Percentiles rank a stretch among this genome's conserved stretches.
phyloP scores from a whole-genome alignment of 2,329 filamentous ascomycete species.

The Cladosporium austrohemisphaericum region DNA sequence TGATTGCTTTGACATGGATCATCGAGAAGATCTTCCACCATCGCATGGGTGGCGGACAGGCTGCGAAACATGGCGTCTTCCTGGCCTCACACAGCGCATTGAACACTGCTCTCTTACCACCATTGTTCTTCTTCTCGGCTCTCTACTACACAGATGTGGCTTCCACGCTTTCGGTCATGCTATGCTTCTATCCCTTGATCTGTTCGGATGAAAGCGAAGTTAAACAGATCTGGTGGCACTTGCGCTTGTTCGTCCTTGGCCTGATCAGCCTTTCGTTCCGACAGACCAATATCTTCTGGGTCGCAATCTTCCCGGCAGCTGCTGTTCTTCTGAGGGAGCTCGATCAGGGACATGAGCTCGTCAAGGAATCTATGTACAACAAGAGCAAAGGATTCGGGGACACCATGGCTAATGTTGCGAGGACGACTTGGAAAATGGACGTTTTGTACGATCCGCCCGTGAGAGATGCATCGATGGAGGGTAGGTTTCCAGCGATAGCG shows the following conservation, averaged over 20 bases:
- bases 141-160: slow-evolving; percentile 93
- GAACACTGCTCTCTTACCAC: slow-evolving; percentile 81
- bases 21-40: slow-evolving; percentile 11
- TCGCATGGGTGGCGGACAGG: slow-evolving; percentile 18
- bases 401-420: slow-evolving; percentile 25
- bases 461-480: slow-evolving; percentile 46
- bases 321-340: slow-evolving; percentile 45
- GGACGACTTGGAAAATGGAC: slow-evolving; percentile 37
- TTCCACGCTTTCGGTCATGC: slow-evolving; percentile 71
- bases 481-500: too few relatives aligned
- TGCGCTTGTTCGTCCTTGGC: slow-evolving; percentile 51
- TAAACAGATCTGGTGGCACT: slow-evolving; percentile 13
- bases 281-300: slow-evolving; percentile 98
- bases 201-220: slow-evolving; percentile 7
- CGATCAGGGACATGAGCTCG: slow-evolving; percentile 50
- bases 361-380: slow-evolving; percentile 31
- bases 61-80: slow-evolving; percentile 18
- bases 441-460: slow-evolving; percentile 51
- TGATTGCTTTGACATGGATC: slow-evolving; percentile 37
- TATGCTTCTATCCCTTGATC: slow-evolving; percentile 53
- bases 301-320: slow-evolving; percentile 69
- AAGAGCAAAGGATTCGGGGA: slow-evolving; percentile 31
- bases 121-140: slow-evolving; percentile 92
- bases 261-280: slow-evolving; percentile 69
- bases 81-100: slow-evolving; percentile 57